phyloP scores from a whole-genome alignment of 768 basidiomycete genomes.

The Hydnomerulius pinastri region DNA sequence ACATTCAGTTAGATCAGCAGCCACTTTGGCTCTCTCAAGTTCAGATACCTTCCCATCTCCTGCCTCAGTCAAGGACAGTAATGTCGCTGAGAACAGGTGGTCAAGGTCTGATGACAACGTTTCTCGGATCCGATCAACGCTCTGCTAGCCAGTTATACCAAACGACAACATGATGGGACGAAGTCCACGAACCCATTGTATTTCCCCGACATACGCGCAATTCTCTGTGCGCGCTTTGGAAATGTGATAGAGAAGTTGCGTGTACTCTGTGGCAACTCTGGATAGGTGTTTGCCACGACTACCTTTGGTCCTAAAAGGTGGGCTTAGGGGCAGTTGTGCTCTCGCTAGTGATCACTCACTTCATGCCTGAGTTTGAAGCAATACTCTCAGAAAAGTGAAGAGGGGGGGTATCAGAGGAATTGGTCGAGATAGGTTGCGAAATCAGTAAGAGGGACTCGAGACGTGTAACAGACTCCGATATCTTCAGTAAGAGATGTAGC shows the following conservation, averaged over 20 bases:
- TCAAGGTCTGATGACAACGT: conserved; percentile 88
- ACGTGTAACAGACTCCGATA: conserved; percentile 88
- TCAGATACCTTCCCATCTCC: conserved; percentile 55
- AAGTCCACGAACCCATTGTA: conserved; percentile 74
- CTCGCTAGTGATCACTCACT: conserved; percentile 17
- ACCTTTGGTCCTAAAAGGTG: conserved; percentile 48
- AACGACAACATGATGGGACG: conserved; percentile 2
- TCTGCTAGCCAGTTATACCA: conserved; percentile 45
- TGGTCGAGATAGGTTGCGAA: conserved; percentile 53
- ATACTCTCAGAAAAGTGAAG: conserved; percentile 26
- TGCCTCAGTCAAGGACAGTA: conserved; percentile 53
- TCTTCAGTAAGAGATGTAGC: conserved; percentile 84
- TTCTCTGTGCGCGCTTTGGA: conserved; percentile 77
- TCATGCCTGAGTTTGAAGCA: conserved; percentile 42
- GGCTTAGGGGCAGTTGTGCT: neutral
- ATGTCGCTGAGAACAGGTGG: conserved; percentile 68
- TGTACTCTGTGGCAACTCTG: conserved; percentile 89
- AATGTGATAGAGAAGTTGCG: conserved; percentile 86
- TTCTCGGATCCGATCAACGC: conserved; percentile 80
- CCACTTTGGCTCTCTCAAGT: conserved; percentile 61
- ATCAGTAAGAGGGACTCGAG: conserved; percentile 83
- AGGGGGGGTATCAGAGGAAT: conserved; percentile 33
- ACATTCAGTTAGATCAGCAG: conserved; percentile 75
- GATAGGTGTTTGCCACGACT: conserved; percentile 78
- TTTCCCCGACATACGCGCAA: conserved; percentile 78